phyloP scores from a whole-genome alignment of 2,329 filamentous ascomycete genomes.

The Fusarium buharicum region DNA sequence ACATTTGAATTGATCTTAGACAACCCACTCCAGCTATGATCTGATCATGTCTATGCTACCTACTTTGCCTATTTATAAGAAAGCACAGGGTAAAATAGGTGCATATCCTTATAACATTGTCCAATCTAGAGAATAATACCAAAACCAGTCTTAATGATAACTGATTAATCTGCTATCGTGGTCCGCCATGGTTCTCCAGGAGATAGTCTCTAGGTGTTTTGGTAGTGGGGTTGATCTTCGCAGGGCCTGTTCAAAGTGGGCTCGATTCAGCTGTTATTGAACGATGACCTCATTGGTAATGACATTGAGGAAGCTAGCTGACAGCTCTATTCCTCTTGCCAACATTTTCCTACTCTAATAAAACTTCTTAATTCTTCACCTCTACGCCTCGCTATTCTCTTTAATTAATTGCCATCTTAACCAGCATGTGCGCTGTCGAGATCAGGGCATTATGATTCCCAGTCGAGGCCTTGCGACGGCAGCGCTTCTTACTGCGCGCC shows the following conservation, averaged over 20 bases:
- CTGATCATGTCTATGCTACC: no score
- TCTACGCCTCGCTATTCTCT: not conserved
- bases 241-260: slow-evolving; percentile 11
- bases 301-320: slow-evolving; percentile 25
- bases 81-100: no score
- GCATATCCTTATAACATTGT: no score
- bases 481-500: slow-evolving; percentile 40
- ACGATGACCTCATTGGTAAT: slow-evolving; percentile 26
- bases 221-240: slow-evolving; percentile 30
- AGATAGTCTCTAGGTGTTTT: not conserved
- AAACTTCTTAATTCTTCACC: not conserved
- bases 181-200: not conserved
- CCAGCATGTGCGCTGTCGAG: slow-evolving; percentile 24
- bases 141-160: not conserved
- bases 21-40: no score
- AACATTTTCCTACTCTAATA: not conserved
- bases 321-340: slow-evolving; percentile 19
- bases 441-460: slow-evolving; percentile 44
- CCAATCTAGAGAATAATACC: no score
- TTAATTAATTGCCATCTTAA: not conserved
- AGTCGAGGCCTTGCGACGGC: slow-evolving; percentile 41
- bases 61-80: no score
- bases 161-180: not conserved
- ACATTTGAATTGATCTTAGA: no score
- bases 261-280: slow-evolving; percentile 1